Evolutionary conservation across 192 early-diverging fungal genomes (phyloP).

Genomic region (Rhizoclosmatium globosum): DNA sequence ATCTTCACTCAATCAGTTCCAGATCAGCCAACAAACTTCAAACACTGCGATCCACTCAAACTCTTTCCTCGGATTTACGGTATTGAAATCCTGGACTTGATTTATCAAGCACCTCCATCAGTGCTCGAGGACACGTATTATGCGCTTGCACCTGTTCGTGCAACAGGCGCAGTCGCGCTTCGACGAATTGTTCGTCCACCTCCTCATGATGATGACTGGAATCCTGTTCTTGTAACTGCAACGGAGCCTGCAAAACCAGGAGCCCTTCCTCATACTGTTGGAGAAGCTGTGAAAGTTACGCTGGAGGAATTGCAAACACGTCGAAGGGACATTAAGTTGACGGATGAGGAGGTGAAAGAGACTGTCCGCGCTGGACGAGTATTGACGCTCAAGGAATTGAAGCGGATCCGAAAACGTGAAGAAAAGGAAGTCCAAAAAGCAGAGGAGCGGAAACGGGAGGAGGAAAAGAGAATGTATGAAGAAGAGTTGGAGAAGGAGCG

Average conservation of each 20-base stretch:
- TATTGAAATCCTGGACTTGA: constrained; percentile 43
- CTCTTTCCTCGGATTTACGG: constrained; percentile 38
- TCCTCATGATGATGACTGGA: neutral
- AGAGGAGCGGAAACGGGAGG: neutral
- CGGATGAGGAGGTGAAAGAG: constrained; percentile 57
- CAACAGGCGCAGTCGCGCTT: neutral
- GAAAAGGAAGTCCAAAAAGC: constrained; percentile 4
- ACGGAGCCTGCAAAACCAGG: neutral
- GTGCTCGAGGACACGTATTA: constrained; percentile 41
- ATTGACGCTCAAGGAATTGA: constrained; percentile 50
- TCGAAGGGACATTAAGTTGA: constrained; percentile 53
- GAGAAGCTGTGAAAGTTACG: neutral
- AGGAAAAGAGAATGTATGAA: constrained; percentile 18
- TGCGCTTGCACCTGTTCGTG: constrained; percentile 4
- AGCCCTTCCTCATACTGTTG: neutral
- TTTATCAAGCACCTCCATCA: constrained; percentile 36
- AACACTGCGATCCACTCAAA: constrained; percentile 36
- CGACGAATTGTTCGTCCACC: constrained; percentile 11
- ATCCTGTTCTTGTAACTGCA: neutral
- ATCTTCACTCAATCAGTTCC: neutral
- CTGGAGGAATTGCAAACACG: constrained; percentile 25
- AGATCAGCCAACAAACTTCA: neutral
- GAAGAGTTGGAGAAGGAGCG: constrained; percentile 27
- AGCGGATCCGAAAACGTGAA: constrained; percentile 33
- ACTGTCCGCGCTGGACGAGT: constrained; percentile 56